These are phyloP conservation scores for Forsythia viridissima DNA, from an alignment of 257 asterid species.

Conservation along the genomic window DNA sequence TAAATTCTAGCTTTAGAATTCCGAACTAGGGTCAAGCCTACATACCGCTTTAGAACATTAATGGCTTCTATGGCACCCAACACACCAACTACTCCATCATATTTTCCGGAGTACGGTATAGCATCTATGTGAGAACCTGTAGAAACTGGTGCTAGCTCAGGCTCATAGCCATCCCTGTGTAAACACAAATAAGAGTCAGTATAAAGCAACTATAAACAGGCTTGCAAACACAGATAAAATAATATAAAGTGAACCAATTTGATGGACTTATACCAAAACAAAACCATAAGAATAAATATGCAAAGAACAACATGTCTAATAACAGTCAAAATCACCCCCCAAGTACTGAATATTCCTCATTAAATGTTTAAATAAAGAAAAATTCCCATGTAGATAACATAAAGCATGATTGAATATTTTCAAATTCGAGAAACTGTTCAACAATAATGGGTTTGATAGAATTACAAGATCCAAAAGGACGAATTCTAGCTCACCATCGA, in stretches of 20 bases:
- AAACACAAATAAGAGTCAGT: constrained; percentile 6
- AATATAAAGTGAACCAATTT: neutral
- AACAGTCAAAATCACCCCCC: neutral
- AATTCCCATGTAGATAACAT: neutral
- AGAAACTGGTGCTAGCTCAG: constrained; percentile 73
- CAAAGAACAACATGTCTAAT: neutral
- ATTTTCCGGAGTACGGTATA: constrained; percentile 93
- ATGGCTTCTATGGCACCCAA: constrained; percentile 98
- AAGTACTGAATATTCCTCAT: neutral
- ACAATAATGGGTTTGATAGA: neutral
- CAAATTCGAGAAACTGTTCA: neutral
- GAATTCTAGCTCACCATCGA: constrained; percentile 63
- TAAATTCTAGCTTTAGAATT: neutral
- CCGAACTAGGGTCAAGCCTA: neutral
- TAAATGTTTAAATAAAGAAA: neutral
- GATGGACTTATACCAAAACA: neutral
- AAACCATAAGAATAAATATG: neutral
- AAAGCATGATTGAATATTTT: neutral
- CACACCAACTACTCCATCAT: constrained; percentile 95
- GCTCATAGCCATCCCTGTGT: constrained; percentile 71
- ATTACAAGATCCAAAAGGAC: neutral
- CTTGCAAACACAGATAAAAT: neutral
- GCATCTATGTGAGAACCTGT: constrained; percentile 96
- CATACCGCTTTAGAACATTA: constrained; percentile 75
- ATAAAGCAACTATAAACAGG: constrained; percentile 1